Percentiles rank a stretch among this genome's conserved stretches.
Conservation (phyloP, 139 green algal genomes). For the Raphidocelis subcapitata region DNA sequence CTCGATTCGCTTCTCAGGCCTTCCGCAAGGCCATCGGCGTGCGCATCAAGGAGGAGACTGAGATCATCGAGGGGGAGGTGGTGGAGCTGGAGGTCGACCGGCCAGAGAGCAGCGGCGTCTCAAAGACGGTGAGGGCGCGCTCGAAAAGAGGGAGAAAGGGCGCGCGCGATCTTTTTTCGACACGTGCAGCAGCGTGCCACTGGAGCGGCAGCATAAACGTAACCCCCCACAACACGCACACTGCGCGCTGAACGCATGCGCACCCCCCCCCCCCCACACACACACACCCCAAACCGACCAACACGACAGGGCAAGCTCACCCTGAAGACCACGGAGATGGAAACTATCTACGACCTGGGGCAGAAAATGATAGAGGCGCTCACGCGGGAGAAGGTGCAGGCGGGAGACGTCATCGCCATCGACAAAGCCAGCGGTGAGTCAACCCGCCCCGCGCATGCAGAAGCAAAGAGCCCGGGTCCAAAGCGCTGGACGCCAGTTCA, state of each 20-base stretch:
- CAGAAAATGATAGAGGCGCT: slow-evolving; percentile 92
- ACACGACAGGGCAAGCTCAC: slow-evolving; percentile 97
- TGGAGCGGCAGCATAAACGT: not conserved
- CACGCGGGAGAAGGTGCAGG: slow-evolving; percentile 88
- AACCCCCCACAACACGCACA: no score
- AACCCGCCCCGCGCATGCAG: not conserved
- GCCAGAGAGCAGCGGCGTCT: slow-evolving; percentile 61
- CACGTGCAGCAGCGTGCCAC: not conserved
- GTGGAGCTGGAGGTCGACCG: slow-evolving; percentile 98
- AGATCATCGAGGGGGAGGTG: slow-evolving; percentile 99
- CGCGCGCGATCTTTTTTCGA: not conserved
- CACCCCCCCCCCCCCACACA: no score
- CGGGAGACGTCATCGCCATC: slow-evolving; percentile 96
- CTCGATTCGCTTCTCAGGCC: slow-evolving; percentile 54
- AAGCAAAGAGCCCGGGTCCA: no score
- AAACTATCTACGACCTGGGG: slow-evolving; percentile 98
- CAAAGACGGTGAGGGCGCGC: slow-evolving; percentile 72
- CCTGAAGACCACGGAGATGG: slow-evolving; percentile 99
- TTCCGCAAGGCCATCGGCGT: slow-evolving; percentile 99
- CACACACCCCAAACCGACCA: no score
- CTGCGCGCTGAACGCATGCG: no score
- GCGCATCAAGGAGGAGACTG: slow-evolving; percentile 97
- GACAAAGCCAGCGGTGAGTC: slow-evolving; percentile 87
- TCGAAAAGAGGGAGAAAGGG: not conserved
- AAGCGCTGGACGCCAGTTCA: not conserved